These are phyloP conservation scores for Isatis tinctoria DNA, from an alignment of 345 rosid genomes.

Conservation along the genomic window DNA sequence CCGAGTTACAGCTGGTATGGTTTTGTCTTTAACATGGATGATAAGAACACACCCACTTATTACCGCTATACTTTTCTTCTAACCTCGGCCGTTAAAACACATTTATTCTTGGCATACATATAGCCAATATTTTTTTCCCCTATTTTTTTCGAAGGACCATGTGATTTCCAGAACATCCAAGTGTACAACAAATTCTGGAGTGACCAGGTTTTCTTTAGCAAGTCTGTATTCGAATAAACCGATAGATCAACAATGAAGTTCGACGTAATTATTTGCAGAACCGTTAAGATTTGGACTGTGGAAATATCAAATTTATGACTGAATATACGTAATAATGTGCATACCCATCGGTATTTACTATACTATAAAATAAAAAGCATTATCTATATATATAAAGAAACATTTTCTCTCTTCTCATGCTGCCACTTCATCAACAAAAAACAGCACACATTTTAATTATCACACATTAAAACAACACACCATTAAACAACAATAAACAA, in stretches of 20 bases:
- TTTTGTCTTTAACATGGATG: constrained; percentile 24
- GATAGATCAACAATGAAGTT: neutral
- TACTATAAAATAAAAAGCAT: neutral
- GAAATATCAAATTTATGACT: neutral
- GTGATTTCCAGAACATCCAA: constrained; percentile 18
- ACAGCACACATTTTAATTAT: no score
- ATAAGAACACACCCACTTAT: constrained; percentile 32
- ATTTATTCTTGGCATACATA: neutral
- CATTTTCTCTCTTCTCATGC: no score
- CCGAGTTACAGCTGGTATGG: constrained; percentile 11
- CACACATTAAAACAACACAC: no score
- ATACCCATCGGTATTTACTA: neutral
- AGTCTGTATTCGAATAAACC: neutral
- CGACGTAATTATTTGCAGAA: neutral
- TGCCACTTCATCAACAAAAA: no score
- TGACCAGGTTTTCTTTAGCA: neutral
- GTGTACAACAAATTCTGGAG: neutral
- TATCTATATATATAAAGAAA: no score
- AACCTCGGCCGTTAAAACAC: constrained; percentile 11
- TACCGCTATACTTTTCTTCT: neutral
- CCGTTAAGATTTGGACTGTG: neutral
- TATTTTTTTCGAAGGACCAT: neutral
- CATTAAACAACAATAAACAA: no score
- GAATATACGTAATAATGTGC: neutral
- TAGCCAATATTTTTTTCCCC: neutral